Percentiles rank a stretch among this genome's conserved stretches.
phyloP scores from a whole-genome alignment of 2,329 filamentous ascomycete genomes.

The Diaporthe vexans region DNA sequence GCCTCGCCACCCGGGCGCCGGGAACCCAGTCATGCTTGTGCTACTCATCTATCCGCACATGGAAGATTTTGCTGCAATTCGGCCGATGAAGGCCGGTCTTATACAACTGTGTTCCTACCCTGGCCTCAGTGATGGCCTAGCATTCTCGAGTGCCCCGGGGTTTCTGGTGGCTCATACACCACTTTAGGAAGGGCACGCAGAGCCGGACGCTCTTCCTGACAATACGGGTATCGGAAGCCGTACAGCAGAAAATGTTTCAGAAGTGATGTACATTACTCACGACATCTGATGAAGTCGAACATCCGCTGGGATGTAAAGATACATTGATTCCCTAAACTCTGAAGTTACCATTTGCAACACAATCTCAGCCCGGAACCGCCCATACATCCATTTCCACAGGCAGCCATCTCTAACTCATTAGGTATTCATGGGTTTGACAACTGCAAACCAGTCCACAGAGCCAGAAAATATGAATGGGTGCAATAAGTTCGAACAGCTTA shows the following conservation, averaged over 20 bases:
- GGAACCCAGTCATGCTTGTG: neutral
- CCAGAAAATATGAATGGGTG: neutral
- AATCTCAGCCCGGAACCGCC: no score
- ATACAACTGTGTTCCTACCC: neutral
- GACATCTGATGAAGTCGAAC: neutral
- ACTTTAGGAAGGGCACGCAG: neutral
- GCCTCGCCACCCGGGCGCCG: neutral
- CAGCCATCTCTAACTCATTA: neutral
- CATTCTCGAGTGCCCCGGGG: no score
- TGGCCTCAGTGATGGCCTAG: neutral
- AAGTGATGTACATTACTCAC: neutral
- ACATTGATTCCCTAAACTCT: no score
- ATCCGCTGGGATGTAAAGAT: neutral
- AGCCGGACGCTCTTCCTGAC: neutral
- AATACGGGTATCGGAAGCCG: conserved; percentile 8
- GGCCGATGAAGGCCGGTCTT: neutral
- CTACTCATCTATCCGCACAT: neutral
- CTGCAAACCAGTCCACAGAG: neutral
- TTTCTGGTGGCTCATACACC: no score
- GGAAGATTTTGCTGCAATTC: neutral
- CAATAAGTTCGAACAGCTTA: neutral
- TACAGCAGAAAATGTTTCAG: neutral
- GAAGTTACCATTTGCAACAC: neutral
- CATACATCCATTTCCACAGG: neutral
- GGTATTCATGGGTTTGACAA: no score